Evolutionary conservation across 345 rosid genomes (phyloP), one percentile per base, ranked within the genome.

Genomic region (Excoecaria cochinchinensis): DNA sequence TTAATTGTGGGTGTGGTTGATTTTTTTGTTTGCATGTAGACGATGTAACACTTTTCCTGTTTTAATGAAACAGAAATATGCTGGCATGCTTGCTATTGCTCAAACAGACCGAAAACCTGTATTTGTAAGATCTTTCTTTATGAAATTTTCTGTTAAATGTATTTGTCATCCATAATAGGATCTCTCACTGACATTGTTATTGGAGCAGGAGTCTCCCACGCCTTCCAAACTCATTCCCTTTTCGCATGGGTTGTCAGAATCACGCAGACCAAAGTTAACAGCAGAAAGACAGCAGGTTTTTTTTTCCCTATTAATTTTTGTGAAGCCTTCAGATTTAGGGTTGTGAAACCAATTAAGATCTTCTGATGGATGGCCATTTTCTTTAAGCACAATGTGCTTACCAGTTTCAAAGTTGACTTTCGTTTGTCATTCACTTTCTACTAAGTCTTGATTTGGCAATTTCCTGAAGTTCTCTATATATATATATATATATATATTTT

Each of bases 281-380:
- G 91, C 94, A 63, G 99, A 95, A 86, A 88, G 90, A 77, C 88
- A 90, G 61, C 92, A 84, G 98, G 98, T 93, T 72, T n/a, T 77
- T 69, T 4, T 16, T 19, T 53, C n/a, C n/a, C n/a, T 53, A 17
- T 53, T 39, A 74, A 7, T 77, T 73, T 46, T 69, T 70, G 7
- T 56, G 46, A 58, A 76, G 48, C 68, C 64, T 59, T 67, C 36
- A 4, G 21, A 76, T 71, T 40, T 72, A 24, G 16, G 48, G 16
- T 56, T 76, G 64, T 64, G 22, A 67, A 56, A 44, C 8, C 31
- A 56, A 57, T 8, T 47, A 17, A 71, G 53, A 70, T 74, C 52
- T 65, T 78, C 7, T 24, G 8, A 38, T 60, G 66, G 57, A 25
- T 39, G 19, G 62, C 42, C 21, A 38, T 44, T 58, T 58, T 50